These are phyloP conservation scores for Candolleomyces eurysporus DNA, from an alignment of 768 basidiomycete species.

Conservation along the genomic window DNA sequence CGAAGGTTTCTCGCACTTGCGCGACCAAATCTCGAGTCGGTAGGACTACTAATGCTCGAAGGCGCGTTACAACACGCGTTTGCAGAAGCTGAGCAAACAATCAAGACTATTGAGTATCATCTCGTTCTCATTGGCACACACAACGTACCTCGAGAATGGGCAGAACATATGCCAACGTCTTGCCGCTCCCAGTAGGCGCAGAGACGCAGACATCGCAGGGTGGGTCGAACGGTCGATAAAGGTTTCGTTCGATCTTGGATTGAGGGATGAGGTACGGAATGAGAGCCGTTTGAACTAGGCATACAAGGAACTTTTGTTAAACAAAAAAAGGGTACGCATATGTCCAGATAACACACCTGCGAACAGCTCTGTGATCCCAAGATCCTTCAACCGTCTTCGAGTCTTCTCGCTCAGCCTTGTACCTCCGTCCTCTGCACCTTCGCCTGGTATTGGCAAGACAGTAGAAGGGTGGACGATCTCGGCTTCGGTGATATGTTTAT, in stretches of 20 bases:
- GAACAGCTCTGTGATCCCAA: slow-evolving; percentile 85
- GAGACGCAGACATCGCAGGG: slow-evolving; percentile 88
- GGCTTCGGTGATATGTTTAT: slow-evolving; percentile 68
- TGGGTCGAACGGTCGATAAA: slow-evolving; percentile 66
- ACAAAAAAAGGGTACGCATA: no score
- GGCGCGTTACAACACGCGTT: slow-evolving; percentile 69
- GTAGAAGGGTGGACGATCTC: slow-evolving; percentile 60
- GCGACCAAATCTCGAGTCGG: slow-evolving; percentile 92
- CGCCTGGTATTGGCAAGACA: slow-evolving; percentile 42
- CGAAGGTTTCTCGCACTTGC: slow-evolving; percentile 93
- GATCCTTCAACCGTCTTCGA: slow-evolving; percentile 59
- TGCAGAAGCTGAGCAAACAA: slow-evolving; percentile 58
- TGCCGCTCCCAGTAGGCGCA: slow-evolving; percentile 97
- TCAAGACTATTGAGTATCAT: slow-evolving; percentile 2
- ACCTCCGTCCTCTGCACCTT: slow-evolving; percentile 37
- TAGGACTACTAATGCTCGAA: slow-evolving; percentile 86
- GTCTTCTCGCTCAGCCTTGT: slow-evolving; percentile 59
- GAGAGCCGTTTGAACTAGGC: slow-evolving; percentile 82
- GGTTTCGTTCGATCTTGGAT: slow-evolving; percentile 33
- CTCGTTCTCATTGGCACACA: background rate
- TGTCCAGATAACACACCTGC: slow-evolving; percentile 46
- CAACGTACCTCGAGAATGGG: slow-evolving; percentile 80
- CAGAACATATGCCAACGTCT: slow-evolving; percentile 93
- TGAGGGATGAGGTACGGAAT: slow-evolving; percentile 74
- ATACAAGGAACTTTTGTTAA: slow-evolving; percentile 1